Percentiles rank a stretch among this genome's conserved stretches.
Conservation (phyloP, 371 early-diverging fungal species). For the Lichtheimia ramosa region DNA sequence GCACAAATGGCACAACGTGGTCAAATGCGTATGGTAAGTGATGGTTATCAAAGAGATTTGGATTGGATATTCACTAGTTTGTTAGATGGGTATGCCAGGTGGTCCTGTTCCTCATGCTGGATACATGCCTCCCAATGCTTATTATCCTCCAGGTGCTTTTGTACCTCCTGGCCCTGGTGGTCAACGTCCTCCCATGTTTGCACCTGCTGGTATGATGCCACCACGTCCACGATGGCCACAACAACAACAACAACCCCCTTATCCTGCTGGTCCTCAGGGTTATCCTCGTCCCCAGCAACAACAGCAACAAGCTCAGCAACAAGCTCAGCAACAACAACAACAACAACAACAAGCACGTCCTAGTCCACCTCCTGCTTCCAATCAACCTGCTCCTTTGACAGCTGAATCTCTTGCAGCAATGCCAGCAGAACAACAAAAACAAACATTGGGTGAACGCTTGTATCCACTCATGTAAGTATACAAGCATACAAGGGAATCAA, state of each 20-base stretch:
- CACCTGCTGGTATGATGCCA: constrained; percentile 36
- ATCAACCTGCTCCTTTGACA: constrained; percentile 52
- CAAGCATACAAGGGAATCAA: neutral
- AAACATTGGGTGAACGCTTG: constrained; percentile 92
- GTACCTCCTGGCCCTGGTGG: constrained; percentile 56
- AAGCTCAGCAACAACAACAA: constrained; percentile 24
- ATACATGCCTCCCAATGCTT: constrained; percentile 41
- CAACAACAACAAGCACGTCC: constrained; percentile 32
- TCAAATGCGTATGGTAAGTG: constrained; percentile 47
- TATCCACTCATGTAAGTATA: constrained; percentile 74
- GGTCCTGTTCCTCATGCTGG: constrained; percentile 22
- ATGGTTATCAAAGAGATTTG: neutral
- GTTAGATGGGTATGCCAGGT: constrained; percentile 16
- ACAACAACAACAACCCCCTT: constrained; percentile 48
- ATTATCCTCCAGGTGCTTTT: constrained; percentile 55
- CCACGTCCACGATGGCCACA: constrained; percentile 72
- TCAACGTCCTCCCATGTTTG: constrained; percentile 52
- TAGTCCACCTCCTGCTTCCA: constrained; percentile 37
- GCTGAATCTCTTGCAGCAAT: constrained; percentile 83
- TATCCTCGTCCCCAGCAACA: constrained; percentile 9
- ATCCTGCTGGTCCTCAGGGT: constrained; percentile 48
- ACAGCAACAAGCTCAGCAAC: constrained; percentile 19
- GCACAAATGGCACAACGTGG: constrained; percentile 80
- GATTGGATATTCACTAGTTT: neutral
- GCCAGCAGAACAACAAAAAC: constrained; percentile 88